Percentiles rank a stretch among this genome's conserved stretches.
phyloP scores from a whole-genome alignment of 2,329 filamentous ascomycete genomes.

The Pseudogymnoascus verrucosus region DNA sequence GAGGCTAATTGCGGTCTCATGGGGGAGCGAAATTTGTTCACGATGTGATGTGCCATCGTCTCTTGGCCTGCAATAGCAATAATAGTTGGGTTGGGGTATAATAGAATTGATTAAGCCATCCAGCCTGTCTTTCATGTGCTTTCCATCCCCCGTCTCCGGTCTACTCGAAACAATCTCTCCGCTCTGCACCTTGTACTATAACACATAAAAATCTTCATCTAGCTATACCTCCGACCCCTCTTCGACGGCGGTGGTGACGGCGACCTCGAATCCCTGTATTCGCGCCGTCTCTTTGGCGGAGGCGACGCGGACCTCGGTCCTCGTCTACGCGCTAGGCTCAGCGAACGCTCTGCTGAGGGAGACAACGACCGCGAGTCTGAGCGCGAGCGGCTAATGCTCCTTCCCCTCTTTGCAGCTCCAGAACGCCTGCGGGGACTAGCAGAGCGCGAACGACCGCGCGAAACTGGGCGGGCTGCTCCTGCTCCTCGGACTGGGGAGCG shows the following conservation, averaged over 20 bases:
- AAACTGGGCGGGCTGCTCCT: slow-evolving; percentile 11
- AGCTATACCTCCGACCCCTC: slow-evolving; percentile 22
- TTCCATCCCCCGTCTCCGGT: background rate
- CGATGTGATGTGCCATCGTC: background rate
- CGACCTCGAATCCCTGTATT: slow-evolving; percentile 14
- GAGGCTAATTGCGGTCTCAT: background rate
- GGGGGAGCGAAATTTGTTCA: background rate
- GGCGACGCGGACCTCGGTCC: slow-evolving; percentile 22
- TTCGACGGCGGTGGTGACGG: slow-evolving; percentile 21
- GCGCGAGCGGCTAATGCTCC: slow-evolving; percentile 5
- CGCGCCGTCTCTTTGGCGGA: slow-evolving; percentile 21
- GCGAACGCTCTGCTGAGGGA: background rate
- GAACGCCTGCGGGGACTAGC: slow-evolving; percentile 16
- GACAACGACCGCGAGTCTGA: background rate
- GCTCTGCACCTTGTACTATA: slow-evolving; percentile 10
- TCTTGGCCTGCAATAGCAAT: slow-evolving; percentile 3
- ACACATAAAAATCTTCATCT: slow-evolving; percentile 8
- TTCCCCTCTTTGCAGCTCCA: slow-evolving; percentile 4
- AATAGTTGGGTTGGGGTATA: slow-evolving; percentile 5
- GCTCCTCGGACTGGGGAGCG: slow-evolving; percentile 19
- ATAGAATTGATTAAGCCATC: slow-evolving; percentile 4
- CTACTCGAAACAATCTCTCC: slow-evolving; percentile 6
- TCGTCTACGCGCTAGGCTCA: slow-evolving; percentile 4
- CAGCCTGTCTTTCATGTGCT: slow-evolving; percentile 3
- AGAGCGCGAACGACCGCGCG: slow-evolving; percentile 1